Evolutionary conservation across 345 rosid genomes (phyloP).

Genomic region (Gossypium ekmanianum): DNA sequence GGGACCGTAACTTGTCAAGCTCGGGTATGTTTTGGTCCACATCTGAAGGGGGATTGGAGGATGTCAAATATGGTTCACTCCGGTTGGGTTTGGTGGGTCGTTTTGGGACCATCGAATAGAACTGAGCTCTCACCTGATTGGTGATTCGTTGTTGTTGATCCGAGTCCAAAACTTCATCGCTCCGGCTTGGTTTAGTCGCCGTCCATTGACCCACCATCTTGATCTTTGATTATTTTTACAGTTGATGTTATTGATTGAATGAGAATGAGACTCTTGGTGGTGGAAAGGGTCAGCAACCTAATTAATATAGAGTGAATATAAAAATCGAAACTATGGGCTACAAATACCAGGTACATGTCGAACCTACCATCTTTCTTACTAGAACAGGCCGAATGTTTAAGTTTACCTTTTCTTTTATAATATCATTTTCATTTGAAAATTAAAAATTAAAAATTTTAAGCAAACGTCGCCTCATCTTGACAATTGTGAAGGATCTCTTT

Average conservation of each 20-base stretch:
- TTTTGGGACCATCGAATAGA: slow-evolving; percentile 60
- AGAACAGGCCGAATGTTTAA: too few species aligned
- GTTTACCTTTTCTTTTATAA: too few species aligned
- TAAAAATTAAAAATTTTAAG: too few species aligned
- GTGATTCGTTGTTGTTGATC: slow-evolving; percentile 46
- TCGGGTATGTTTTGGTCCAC: slow-evolving; percentile 40
- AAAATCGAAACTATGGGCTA: slow-evolving; percentile 4
- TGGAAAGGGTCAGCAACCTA: background rate
- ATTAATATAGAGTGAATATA: background rate
- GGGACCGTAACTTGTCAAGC: slow-evolving; percentile 52
- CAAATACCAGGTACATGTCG: background rate
- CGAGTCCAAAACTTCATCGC: slow-evolving; percentile 62
- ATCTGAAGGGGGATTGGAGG: slow-evolving; percentile 19
- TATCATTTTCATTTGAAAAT: too few species aligned
- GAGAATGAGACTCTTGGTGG: background rate
- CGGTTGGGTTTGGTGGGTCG: slow-evolving; percentile 70
- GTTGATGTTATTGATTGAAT: background rate
- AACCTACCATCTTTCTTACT: background rate
- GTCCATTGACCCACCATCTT: slow-evolving; percentile 24
- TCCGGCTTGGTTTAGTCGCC: slow-evolving; percentile 67
- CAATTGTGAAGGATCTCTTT: too few species aligned
- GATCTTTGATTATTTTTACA: background rate
- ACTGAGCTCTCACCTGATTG: slow-evolving; percentile 51
- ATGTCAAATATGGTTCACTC: slow-evolving; percentile 46
- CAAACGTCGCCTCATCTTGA: too few species aligned